Conservation (phyloP, 176 grass and related monocot genomes). For the Eremochloa ophiuroides region DNA sequence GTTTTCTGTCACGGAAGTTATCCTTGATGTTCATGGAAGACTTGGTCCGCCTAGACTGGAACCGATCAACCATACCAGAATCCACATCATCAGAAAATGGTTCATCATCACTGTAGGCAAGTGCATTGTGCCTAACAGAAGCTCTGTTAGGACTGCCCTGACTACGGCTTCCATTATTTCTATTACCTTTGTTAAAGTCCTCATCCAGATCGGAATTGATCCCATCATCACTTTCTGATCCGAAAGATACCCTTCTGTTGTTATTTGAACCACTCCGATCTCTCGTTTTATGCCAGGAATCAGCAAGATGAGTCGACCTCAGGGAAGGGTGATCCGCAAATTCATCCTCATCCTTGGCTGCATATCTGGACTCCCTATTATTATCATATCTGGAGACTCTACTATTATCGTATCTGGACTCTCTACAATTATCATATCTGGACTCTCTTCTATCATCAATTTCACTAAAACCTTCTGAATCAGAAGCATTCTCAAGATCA, state of each 20-base stretch:
- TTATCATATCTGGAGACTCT: constrained; percentile 23
- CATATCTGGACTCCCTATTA: constrained; percentile 24
- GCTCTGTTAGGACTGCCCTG: constrained; percentile 2
- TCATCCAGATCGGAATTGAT: constrained; percentile 60
- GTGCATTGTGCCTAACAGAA: constrained; percentile 17
- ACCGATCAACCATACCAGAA: constrained; percentile 34
- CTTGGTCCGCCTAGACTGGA: constrained; percentile 31
- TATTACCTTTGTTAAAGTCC: constrained; percentile 40
- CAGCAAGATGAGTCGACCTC: constrained; percentile 40
- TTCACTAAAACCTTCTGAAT: constrained; percentile 51
- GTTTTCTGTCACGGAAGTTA: constrained; percentile 16
- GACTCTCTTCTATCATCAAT: constrained; percentile 27
- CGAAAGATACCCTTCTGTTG: constrained; percentile 21
- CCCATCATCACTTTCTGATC: constrained; percentile 35
- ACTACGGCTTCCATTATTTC: constrained; percentile 14
- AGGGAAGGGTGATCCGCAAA: constrained; percentile 43
- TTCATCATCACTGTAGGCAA: constrained; percentile 46
- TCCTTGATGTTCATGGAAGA: constrained; percentile 12
- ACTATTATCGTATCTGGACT: constrained; percentile 6
- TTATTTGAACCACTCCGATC: constrained; percentile 11
- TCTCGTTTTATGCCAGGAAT: constrained; percentile 44
- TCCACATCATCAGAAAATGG: constrained; percentile 35
- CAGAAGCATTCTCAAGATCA: constrained; percentile 64
- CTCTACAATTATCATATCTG: constrained; percentile 11
- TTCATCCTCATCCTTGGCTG: constrained; percentile 47